phyloP scores from a whole-genome alignment of 139 green algal species.

The Asterochloris erici region DNA sequence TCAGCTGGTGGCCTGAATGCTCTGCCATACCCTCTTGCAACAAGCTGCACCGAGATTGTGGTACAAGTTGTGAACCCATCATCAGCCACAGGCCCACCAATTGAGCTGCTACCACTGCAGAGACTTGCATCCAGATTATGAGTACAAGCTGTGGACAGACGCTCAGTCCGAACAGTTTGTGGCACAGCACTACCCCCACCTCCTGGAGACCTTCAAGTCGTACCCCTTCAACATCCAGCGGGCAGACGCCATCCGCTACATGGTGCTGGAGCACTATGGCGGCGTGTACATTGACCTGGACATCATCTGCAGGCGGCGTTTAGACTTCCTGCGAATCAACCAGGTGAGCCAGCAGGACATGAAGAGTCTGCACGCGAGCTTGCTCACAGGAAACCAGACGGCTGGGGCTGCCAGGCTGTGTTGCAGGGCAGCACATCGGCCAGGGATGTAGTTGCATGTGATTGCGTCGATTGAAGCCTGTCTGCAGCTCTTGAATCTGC shows the following conservation, averaged over 20 bases:
- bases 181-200: conserved; percentile 36
- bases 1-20: no score
- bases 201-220: conserved; percentile 38
- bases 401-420: no score
- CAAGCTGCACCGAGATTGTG: no score
- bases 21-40: no score
- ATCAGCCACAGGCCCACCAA: no score
- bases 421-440: no score
- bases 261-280: conserved; percentile 42
- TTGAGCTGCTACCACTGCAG: background rate
- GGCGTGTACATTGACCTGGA: conserved; percentile 57
- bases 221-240: conserved; percentile 54
- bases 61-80: no score
- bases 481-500: no score
- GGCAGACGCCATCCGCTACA: conserved; percentile 50
- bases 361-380: no score
- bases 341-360: background rate
- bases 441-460: no score
- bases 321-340: conserved; percentile 40
- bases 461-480: no score
- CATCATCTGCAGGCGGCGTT: conserved; percentile 36
- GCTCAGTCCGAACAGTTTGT: conserved; percentile 35
- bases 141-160: conserved; percentile 54
- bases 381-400: no score
- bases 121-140: conserved; percentile 43